phyloP scores from a whole-genome alignment of 2,329 filamentous ascomycete species.

The Conoideocrella luteorostrata region DNA sequence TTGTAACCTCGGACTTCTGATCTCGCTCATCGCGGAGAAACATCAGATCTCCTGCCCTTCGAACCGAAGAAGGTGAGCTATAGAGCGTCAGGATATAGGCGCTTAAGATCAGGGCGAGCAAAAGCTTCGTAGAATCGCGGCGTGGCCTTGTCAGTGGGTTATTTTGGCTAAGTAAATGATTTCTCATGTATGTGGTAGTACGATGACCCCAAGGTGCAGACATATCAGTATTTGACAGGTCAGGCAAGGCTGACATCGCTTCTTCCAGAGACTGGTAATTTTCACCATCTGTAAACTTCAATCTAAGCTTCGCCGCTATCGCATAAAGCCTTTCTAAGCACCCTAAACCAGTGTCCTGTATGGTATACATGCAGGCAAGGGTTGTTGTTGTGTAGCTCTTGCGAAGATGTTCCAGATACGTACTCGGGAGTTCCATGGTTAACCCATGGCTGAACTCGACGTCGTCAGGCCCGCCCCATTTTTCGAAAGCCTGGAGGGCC shows the following conservation, averaged over 20 bases:
- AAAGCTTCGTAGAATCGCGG: constrained; percentile 46
- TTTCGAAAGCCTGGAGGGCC: constrained; percentile 56
- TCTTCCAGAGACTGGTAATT: constrained; percentile 46
- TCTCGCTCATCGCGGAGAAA: constrained; percentile 58
- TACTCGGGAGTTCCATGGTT: constrained; percentile 51
- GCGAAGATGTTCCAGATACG: constrained; percentile 53
- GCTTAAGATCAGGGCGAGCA: constrained; percentile 58
- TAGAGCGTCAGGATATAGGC: constrained; percentile 48
- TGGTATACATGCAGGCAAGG: constrained; percentile 60
- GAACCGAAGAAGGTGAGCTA: constrained; percentile 44
- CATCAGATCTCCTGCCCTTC: constrained; percentile 54
- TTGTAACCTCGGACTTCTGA: constrained; percentile 53
- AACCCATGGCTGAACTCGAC: constrained; percentile 59
- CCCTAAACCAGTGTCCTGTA: constrained; percentile 52
- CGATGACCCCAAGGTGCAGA: constrained; percentile 16
- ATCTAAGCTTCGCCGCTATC: constrained; percentile 49
- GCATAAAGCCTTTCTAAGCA: constrained; percentile 54
- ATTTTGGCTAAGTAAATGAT: constrained; percentile 47
- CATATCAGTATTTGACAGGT: constrained; percentile 25
- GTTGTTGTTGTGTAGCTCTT: constrained; percentile 60
- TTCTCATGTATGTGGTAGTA: constrained; percentile 25
- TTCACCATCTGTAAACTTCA: constrained; percentile 53
- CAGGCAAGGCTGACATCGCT: constrained; percentile 38
- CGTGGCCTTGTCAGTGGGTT: constrained; percentile 62
- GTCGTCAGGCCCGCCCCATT: constrained; percentile 69